Base-by-base conservation (phyloP, 1,284 basidiomycete genomes). In the Bjerkandera adusta region DNA sequence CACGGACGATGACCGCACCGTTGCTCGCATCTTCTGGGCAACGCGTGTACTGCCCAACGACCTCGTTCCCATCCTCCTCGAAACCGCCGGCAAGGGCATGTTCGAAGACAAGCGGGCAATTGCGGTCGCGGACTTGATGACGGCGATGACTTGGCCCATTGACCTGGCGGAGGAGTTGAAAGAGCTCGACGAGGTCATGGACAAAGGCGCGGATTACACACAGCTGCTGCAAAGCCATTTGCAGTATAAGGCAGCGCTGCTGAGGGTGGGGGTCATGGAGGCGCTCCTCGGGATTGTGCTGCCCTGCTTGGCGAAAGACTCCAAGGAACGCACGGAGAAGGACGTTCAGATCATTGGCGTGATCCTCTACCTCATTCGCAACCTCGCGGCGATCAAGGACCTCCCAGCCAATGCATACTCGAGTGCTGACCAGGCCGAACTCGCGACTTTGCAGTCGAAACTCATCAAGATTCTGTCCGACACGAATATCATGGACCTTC, bases 71-170 rank as follows among this genome's bases (percentile, higher is more conserved):
- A 88, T 97, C 46, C 72, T 97, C 16, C 75, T 89, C 43, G 81
- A 83, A 52, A 89, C 88, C 0, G 86, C 87, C 0, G 85, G 85
- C 11, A 79, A 81, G 53, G 89, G 90, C 10, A 70, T 78, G 18
- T 81, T 85, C 38, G 89, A 85, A 61, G 91, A 85, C 71, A 92
- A 90, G 62, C 80, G 92, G 40, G 89, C 92, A 0, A 77, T 97
- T 18, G 83, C 89, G 2, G 90, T 88, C 54, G 87, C 83, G 5
- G 95, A 97, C 63, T 73, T 97, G 21, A 85, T 96, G 59, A 90
- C 91, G 0, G 92, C 93, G 0, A 89, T 97, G 85, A 97, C 93
- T 3, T 97, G 94, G 94, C 95, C 95, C 1, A 95, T 97, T 49
- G 91, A 97, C 67, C 73, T 97, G 50, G 88, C 89, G 1, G 85